These are phyloP conservation scores for Neckera pumila DNA, from an alignment of 225 moss, liverwort and hornwort genomes.

Conservation along the genomic window DNA sequence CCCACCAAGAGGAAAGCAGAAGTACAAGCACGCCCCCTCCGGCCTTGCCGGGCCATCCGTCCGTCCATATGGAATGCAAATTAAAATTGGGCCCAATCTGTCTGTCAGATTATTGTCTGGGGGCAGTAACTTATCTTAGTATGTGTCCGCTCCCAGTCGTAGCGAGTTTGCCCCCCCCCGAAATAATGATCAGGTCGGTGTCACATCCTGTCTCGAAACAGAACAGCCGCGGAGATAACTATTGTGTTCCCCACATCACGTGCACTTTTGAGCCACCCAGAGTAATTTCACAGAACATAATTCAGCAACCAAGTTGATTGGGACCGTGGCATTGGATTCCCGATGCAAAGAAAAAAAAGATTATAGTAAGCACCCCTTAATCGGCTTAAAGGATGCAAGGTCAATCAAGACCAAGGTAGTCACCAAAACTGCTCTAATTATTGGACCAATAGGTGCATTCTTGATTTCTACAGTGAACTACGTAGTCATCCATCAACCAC, in stretches of 20 bases:
- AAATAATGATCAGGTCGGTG: background rate
- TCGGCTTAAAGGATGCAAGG: accelerated
- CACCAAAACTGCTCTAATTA: background rate
- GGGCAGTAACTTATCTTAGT: background rate
- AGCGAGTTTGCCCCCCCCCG: background rate
- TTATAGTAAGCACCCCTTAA: background rate
- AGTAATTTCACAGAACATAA: background rate
- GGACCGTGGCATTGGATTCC: background rate
- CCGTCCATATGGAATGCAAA: background rate
- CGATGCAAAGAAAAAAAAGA: background rate
- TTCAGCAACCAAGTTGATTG: background rate
- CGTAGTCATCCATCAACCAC: background rate
- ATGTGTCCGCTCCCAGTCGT: no score
- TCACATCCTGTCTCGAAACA: background rate
- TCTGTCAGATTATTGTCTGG: background rate
- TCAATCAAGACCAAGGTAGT: background rate
- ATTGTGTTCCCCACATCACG: no score
- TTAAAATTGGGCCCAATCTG: background rate
- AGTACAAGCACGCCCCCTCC: background rate
- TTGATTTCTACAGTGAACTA: background rate
- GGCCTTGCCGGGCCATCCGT: background rate
- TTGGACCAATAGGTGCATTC: background rate
- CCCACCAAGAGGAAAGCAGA: background rate
- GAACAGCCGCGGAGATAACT: background rate
- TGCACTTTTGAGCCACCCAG: background rate